Base-by-base conservation (phyloP, 805 yeast genomes). In the Barnettozyma siamensis region DNA sequence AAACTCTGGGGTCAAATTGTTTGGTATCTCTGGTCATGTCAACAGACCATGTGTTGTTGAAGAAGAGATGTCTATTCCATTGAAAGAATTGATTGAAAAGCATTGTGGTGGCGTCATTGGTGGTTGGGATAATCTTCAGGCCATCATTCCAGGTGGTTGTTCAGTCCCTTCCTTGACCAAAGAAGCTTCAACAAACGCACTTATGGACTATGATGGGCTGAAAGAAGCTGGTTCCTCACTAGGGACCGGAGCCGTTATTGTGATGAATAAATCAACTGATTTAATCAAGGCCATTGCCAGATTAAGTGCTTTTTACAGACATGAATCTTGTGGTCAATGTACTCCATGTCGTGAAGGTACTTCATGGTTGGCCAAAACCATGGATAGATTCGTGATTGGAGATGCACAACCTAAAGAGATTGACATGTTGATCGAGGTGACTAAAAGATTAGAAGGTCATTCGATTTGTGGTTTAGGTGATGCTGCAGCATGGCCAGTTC, bases 291-390 rank as follows among this genome's bases (percentile, higher is more conserved):
- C 91, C 52, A 87, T 87, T 61, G 94, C 87, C 66, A 75, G 95
- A 64, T 76, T 87, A 57, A 65, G 91, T 33, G 79, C 84, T 33
- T 87, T 87, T 64, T 87, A 85, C 71, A 84, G 83, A 70, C 95
- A 87, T 67, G 95, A 87, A 72, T 83, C 93, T 7, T 87, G 95
- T 69, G 95, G 95, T 45, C 95, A 87, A 69, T 87, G 95, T 70
- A 87, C 95, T 4, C 95, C 95, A 44, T 87, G 95, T 68, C 79
- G 96, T 63, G 95, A 87, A 67, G 96, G 96, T 44, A 86, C 95
- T 33, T 82, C 94, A 17, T 87, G 91, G 83, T 69, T 87, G 54
- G 70, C 73, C 45, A 83, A 78, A 66, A 80, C 85, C 77, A 87
- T 87, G 95, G 83, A 81, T 60, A 76, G 95, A 59, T 76, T 87